Evolutionary conservation across 1,139 yeast species (phyloP).

Genomic region (Candida tetrigidarum): DNA sequence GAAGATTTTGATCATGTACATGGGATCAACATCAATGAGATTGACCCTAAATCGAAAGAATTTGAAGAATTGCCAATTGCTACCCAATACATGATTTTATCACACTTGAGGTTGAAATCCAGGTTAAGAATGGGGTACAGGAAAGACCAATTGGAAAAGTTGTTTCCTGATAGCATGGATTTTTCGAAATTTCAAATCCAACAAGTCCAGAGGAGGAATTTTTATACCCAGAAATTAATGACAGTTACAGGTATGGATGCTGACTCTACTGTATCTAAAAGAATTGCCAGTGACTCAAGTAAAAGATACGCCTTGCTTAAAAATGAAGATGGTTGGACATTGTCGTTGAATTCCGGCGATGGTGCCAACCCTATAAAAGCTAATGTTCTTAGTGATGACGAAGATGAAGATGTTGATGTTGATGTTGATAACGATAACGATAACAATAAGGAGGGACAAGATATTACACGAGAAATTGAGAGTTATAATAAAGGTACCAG

Average conservation of each 20-base stretch:
- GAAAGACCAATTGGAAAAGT: constrained; percentile 77
- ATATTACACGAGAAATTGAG: constrained; percentile 14
- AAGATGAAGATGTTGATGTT: constrained; percentile 13
- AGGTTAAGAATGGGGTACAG: constrained; percentile 94
- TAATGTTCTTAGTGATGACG: constrained; percentile 39
- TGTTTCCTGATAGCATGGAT: constrained; percentile 86
- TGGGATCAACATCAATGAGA: constrained; percentile 67
- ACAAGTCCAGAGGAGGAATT: constrained; percentile 91
- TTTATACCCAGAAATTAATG: constrained; percentile 85
- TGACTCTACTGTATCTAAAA: constrained; percentile 47
- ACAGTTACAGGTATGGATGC: constrained; percentile 83
- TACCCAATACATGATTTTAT: constrained; percentile 86
- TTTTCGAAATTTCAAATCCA: constrained; percentile 92
- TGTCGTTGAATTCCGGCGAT: constrained; percentile 56
- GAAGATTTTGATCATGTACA: constrained; percentile 69
- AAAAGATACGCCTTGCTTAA: constrained; percentile 75
- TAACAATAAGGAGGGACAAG: constrained; percentile 8
- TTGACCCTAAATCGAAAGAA: constrained; percentile 72
- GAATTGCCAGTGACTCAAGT: constrained; percentile 88
- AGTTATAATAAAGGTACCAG: constrained; percentile 8
- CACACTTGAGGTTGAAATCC: constrained; percentile 81
- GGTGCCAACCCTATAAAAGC: constrained; percentile 43
- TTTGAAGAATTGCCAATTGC: constrained; percentile 72
- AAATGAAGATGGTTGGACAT: constrained; percentile 86
- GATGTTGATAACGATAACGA: constrained; percentile 39